phyloP scores from a whole-genome alignment of 2,329 filamentous ascomycete species.

The Hirsutella rhossiliensis region DNA sequence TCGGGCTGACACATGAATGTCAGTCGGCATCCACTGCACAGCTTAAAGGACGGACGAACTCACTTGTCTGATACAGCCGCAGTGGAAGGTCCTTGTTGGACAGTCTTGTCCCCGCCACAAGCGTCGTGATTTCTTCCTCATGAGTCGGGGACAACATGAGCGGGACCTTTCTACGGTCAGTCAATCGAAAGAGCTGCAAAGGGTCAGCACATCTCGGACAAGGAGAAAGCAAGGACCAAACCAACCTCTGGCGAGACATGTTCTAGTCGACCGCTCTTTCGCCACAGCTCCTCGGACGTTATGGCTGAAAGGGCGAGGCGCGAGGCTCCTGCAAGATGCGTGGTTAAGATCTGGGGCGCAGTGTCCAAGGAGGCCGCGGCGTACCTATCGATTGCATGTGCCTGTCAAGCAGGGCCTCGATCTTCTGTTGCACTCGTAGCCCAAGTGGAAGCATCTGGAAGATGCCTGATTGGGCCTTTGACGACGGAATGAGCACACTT shows the following conservation, averaged over 20 bases:
- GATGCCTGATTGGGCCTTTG: conserved; percentile 70
- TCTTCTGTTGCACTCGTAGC: conserved; percentile 74
- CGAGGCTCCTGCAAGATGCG: conserved; percentile 49
- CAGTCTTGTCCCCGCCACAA: conserved; percentile 60
- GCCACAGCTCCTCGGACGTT: conserved; percentile 76
- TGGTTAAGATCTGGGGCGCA: background rate
- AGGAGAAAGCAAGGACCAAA: background rate
- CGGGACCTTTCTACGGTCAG: conserved; percentile 62
- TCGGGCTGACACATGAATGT: conserved; percentile 40
- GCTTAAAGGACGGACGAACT: conserved; percentile 12
- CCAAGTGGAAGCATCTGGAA: conserved; percentile 89
- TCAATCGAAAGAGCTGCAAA: conserved; percentile 62
- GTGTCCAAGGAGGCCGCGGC: conserved; percentile 1
- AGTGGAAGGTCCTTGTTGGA: conserved; percentile 83
- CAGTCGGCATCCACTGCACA: conserved; percentile 4
- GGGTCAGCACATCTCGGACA: background rate
- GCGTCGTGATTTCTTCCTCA: conserved; percentile 84
- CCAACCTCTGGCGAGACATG: conserved; percentile 58
- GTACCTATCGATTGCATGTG: conserved; percentile 70
- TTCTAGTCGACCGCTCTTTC: conserved; percentile 68
- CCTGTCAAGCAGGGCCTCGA: conserved; percentile 75
- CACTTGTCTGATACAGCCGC: conserved; percentile 81
- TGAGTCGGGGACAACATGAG: conserved; percentile 86
- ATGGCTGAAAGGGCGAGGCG: conserved; percentile 75
- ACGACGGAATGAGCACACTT: background rate